These are phyloP conservation scores for Dioszegia hungarica DNA, from an alignment of 768 basidiomycete genomes.

Conservation along the genomic window DNA sequence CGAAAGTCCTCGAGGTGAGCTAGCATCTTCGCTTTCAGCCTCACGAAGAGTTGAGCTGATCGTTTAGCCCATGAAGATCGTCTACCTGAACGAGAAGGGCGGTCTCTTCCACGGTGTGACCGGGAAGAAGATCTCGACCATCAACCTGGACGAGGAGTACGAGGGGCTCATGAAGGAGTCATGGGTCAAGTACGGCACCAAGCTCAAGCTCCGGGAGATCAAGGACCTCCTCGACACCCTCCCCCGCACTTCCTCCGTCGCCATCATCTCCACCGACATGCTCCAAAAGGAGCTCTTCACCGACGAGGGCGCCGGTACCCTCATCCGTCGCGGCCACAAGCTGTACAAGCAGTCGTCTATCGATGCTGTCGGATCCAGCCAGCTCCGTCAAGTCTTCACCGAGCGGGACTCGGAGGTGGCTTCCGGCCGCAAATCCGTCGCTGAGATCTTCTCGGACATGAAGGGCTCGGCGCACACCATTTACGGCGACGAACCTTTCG, in stretches of 20 bases:
- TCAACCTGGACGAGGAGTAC: constrained; percentile 99
- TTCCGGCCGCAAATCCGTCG: constrained; percentile 74
- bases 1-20: constrained; percentile 78
- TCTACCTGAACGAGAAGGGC: constrained; percentile 97
- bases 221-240: constrained; percentile 98
- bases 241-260: constrained; percentile 94
- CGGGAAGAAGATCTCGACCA: constrained; percentile 89
- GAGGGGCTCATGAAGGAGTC: constrained; percentile 93
- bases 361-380: constrained; percentile 81
- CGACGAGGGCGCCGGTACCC: constrained; percentile 93
- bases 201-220: constrained; percentile 97
- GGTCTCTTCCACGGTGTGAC: constrained; percentile 96
- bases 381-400: constrained; percentile 88
- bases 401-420: constrained; percentile 92
- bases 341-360: constrained; percentile 82
- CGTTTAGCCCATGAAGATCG: constrained; percentile 80
- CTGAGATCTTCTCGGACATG: constrained; percentile 76
- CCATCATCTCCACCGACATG: constrained; percentile 86
- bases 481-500: constrained; percentile 97
- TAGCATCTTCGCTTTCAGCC: too few species aligned
- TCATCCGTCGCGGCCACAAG: constrained; percentile 97
- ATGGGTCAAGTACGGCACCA: constrained; percentile 99
- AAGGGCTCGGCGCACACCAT: constrained; percentile 82
- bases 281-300: constrained; percentile 99
- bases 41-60: not conserved